phyloP scores from a whole-genome alignment of 1,284 basidiomycete species.

The Boletus semigastroideus region DNA sequence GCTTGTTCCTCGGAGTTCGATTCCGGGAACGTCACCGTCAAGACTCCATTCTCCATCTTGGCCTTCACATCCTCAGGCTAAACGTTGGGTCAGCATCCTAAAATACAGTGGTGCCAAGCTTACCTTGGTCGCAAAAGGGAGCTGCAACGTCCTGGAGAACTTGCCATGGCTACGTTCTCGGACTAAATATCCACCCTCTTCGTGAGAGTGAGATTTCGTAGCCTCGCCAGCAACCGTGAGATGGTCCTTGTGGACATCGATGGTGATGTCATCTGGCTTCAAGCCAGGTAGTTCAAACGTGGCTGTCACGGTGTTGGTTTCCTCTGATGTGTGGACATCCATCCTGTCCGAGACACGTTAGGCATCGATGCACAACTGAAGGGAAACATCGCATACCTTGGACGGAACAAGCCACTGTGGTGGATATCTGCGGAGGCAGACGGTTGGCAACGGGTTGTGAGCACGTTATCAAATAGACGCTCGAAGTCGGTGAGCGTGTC shows the following conservation, averaged over 20 bases:
- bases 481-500: not conserved
- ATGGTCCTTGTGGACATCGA: slow-evolving; percentile 38
- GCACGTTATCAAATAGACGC: not conserved
- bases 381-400: not conserved
- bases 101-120: not conserved
- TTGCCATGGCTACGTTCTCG: slow-evolving; percentile 38
- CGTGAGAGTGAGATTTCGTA: slow-evolving; percentile 21
- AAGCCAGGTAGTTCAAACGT: slow-evolving; percentile 41
- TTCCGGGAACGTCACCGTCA: slow-evolving; percentile 21
- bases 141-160: slow-evolving; percentile 20
- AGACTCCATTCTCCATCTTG: not conserved
- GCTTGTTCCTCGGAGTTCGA: not conserved
- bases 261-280: slow-evolving; percentile 38
- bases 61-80: slow-evolving; percentile 13
- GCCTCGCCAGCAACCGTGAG: slow-evolving; percentile 39
- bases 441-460: not conserved
- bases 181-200: slow-evolving; percentile 33
- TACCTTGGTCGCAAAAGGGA: slow-evolving; percentile 36
- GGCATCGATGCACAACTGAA: not conserved
- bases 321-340: not conserved
- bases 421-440: not conserved
- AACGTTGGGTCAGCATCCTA: not conserved
- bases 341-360: not conserved
- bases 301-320: not conserved
- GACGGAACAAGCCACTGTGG: not conserved